Percentiles rank a stretch among this genome's conserved stretches.
Evolutionary conservation across 495 filamentous ascomycete genomes (phyloP).

Genomic region (Parathielavia hyrcaniae): DNA sequence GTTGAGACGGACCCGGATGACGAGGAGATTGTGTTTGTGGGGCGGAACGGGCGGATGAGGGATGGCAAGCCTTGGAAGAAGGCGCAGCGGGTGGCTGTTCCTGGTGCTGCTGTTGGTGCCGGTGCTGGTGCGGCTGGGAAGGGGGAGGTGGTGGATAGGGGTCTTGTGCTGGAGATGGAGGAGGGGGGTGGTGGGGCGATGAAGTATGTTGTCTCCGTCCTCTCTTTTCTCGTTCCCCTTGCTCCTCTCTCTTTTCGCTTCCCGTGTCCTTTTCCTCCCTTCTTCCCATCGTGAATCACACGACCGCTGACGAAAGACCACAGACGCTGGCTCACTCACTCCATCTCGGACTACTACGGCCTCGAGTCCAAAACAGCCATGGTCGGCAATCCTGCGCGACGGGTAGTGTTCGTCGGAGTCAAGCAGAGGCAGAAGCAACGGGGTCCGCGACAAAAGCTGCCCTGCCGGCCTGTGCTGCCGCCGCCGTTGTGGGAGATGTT

Average conservation of each 20-base stretch:
- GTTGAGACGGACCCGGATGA: slow-evolving; percentile 58
- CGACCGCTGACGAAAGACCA: background rate
- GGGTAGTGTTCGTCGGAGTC: slow-evolving; percentile 87
- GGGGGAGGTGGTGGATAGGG: slow-evolving; percentile 53
- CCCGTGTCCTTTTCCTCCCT: background rate
- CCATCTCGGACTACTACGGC: slow-evolving; percentile 88
- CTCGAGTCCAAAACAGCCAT: slow-evolving; percentile 78
- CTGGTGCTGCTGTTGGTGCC: slow-evolving; percentile 34
- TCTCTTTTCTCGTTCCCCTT: background rate
- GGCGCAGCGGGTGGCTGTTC: slow-evolving; percentile 24
- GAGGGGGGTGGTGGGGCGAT: slow-evolving; percentile 73
- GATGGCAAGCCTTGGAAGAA: slow-evolving; percentile 46
- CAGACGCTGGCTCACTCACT: slow-evolving; percentile 90
- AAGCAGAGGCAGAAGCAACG: slow-evolving; percentile 39
- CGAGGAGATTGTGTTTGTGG: slow-evolving; percentile 92
- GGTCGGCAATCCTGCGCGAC: slow-evolving; percentile 63
- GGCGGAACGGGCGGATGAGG: slow-evolving; percentile 66
- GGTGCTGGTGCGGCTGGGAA: slow-evolving; percentile 62
- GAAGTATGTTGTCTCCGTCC: slow-evolving; percentile 51
- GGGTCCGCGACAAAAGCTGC: slow-evolving; percentile 9
- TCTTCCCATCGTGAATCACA: background rate
- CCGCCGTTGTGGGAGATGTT: slow-evolving; percentile 35
- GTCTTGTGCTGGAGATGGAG: slow-evolving; percentile 70
- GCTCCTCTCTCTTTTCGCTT: background rate
- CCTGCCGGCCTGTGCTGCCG: slow-evolving; percentile 19